phyloP scores from a whole-genome alignment of 352 stramenopile species.

The Globisporangium apiculatum region DNA sequence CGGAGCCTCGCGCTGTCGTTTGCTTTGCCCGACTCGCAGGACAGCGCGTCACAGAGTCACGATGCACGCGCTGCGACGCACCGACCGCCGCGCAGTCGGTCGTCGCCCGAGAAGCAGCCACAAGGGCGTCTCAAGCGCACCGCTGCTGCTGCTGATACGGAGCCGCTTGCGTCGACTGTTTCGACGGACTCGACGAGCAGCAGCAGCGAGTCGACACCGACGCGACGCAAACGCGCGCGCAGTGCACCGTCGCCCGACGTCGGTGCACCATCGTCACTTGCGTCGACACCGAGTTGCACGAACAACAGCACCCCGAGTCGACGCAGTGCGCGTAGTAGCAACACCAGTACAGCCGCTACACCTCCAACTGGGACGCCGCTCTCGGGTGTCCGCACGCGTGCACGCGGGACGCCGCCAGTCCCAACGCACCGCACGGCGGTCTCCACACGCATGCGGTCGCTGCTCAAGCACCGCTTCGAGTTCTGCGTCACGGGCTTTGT shows the following conservation, averaged over 20 bases:
- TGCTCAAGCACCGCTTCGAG: conserved; percentile 72
- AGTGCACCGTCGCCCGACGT: conserved; percentile 24
- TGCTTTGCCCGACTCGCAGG: conserved; percentile 48
- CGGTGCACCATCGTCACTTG: conserved; percentile 1
- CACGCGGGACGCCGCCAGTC: conserved; percentile 31
- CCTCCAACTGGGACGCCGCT: conserved; percentile 19
- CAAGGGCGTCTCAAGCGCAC: not conserved
- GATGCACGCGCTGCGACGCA: conserved; percentile 17
- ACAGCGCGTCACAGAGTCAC: conserved; percentile 30
- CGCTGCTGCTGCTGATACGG: not conserved
- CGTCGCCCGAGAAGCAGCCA: not conserved
- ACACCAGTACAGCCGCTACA: not conserved
- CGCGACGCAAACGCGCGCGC: conserved; percentile 20
- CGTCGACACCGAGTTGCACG: not conserved
- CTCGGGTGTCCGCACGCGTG: conserved; percentile 39
- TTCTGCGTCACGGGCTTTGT: conserved; percentile 74
- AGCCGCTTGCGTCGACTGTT: not conserved
- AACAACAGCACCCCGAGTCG: not conserved
- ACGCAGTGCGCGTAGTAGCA: not conserved
- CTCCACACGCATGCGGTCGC: conserved; percentile 34
- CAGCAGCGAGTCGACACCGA: conserved; percentile 13
- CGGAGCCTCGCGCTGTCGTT: conserved; percentile 66
- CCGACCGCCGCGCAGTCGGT: too few species aligned
- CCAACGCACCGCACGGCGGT: conserved; percentile 36
- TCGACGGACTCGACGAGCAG: conserved; percentile 5